Base-by-base conservation (phyloP, 805 yeast genomes). In the Torulaspora indica region DNA sequence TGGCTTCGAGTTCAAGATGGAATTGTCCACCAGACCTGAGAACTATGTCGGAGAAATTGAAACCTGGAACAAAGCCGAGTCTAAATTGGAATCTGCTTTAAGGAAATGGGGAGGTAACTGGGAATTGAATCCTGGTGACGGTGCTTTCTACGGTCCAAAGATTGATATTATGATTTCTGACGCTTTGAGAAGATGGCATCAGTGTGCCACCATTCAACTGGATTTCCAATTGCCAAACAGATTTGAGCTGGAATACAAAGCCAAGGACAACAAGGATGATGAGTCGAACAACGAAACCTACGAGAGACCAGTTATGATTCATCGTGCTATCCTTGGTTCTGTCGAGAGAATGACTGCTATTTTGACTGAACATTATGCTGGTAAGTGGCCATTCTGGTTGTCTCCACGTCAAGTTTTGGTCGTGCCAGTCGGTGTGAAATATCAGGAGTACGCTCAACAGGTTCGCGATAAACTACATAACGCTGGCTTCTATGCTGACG, bases 341-440 rank as follows among this genome's bases (percentile, higher is more conserved):
- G 95, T 93, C 49, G 99, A 93, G 77, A 86, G 99, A 77, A 90
- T 93, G 98, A 86, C 96, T 52, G 98, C 97, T 52, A 91, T 93
- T 58, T 80, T 93, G 69, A 90, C 95, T 47, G 99, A 93, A 72
- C 98, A 93, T 74, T 93, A 76, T 72, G 96, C 90, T 64, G 99
- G 99, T 62, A 93, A 89, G 68, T 93, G 99, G 99, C 99, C 99
- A 63, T 87, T 93, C 78, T 93, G 98, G 98, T 77, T 93, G 65
- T 90, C 98, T n/a, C 99, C 99, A 62, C 85, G 98, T 74, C 99
- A 93, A 73, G 78, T 91, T 46, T 75, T 91, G 58, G 95, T 93
- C 60, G 93, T 93, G 24, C 98, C 98, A 57, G 97, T 93, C 58
- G 97, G 96, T 63, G 95, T 85, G 53, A 88, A 86, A 69, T 91